Base-by-base conservation (phyloP, 2,329 filamentous ascomycete genomes). In the Colletotrichum sp. region DNA sequence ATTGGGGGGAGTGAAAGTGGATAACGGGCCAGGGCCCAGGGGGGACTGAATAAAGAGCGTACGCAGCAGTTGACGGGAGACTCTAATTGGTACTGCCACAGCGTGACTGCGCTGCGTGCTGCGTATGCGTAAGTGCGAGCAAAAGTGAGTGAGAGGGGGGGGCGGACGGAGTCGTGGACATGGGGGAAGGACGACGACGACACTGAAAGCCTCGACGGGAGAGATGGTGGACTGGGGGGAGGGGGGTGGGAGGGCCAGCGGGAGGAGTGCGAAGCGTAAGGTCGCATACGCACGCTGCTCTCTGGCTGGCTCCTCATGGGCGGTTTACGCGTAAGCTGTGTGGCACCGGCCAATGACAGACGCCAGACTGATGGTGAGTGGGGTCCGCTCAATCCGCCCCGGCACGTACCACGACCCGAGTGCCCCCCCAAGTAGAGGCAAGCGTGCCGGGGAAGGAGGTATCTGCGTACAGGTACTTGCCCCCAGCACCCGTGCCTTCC, bases 281-380 rank as follows among this genome's bases (percentile, higher is more conserved):
- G 67, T 52, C 60, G 73, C 72, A 67, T 75, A 76, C 73, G 72
- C 72, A 75, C 73, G 73, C 73, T 72, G 64, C 66, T 71, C 65
- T 69, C 65, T 74, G 76, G 55, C 52, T 72, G 57, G 67, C 69
- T 78, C 75, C 76, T 71, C 76, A 76, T 76, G 77, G 77, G 63
- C 77, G 77, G 76, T 79, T 80, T 82, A 82, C 81, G 81, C 81
- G 81, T 82, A 79, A 82, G 80, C 81, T 81, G 79, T 79, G 78
- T 75, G 78, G 77, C 77, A 72, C 67, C 26, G 66, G 65, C 81
- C 81, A 82, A 82, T 82, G 34, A 10, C 18, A 69, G 52, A 24
- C 12, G 13, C 44, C 36, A 70, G 59, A 62, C 70, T 30, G 34
- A 4, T 76, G 5, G 18, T 34, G 34, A 72, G 77, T 76, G 77